A percentile compares a stretch with the other conserved stretches of the same genome.
Evolutionary conservation across 1,284 basidiomycete genomes (phyloP).

Genomic region (Ceratobasidium sp.): DNA sequence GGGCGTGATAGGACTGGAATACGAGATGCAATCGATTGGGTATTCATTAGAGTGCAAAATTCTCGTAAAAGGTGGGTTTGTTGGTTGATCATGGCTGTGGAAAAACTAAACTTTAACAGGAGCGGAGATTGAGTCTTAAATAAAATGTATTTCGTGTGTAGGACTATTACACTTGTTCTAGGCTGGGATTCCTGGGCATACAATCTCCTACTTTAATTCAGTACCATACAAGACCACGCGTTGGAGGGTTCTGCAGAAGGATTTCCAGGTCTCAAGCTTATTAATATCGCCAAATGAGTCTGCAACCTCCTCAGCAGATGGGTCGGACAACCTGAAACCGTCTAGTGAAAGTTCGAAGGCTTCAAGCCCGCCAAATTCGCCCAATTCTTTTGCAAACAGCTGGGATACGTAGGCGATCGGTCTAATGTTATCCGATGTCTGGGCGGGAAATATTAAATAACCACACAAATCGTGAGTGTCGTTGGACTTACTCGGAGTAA

Average conservation of each 20-base stretch:
- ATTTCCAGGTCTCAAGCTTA: slow-evolving; percentile 30
- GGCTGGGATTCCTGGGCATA: background rate
- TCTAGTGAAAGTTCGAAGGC: slow-evolving; percentile 33
- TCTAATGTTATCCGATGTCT: slow-evolving; percentile 21
- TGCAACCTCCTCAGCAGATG: slow-evolving; percentile 9
- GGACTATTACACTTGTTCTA: background rate
- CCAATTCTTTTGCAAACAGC: slow-evolving; percentile 20
- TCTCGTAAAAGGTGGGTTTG: slow-evolving; percentile 65
- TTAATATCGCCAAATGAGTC: slow-evolving; percentile 13
- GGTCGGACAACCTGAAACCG: slow-evolving; percentile 16
- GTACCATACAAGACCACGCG: slow-evolving; percentile 21
- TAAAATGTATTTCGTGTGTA: background rate
- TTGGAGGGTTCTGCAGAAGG: slow-evolving; percentile 10
- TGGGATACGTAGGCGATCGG: slow-evolving; percentile 28
- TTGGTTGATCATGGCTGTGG: background rate
- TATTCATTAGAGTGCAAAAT: slow-evolving; percentile 92
- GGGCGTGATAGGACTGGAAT: slow-evolving; percentile 77
- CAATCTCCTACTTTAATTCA: background rate
- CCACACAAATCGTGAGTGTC: background rate
- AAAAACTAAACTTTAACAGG: background rate
- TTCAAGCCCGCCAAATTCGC: slow-evolving; percentile 12
- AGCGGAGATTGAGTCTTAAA: slow-evolving; percentile 9
- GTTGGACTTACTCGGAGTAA: slow-evolving; percentile 12
- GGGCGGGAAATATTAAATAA: background rate
- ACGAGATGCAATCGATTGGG: slow-evolving; percentile 89